These are phyloP conservation scores for Euphorbia celastroides DNA, from an alignment of 441 rosid genomes.

Conservation along the genomic window DNA sequence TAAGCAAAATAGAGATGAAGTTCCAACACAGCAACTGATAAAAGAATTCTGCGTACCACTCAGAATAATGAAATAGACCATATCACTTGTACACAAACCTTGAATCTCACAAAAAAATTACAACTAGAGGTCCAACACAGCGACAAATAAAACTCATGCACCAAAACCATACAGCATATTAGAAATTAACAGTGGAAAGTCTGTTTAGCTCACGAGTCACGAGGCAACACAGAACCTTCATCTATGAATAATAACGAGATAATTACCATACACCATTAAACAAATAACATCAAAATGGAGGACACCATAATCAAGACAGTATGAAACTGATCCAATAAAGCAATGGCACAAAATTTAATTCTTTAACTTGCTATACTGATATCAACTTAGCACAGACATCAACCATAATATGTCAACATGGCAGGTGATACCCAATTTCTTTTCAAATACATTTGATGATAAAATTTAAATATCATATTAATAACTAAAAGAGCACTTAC, in stretches of 20 bases:
- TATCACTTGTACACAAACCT: not conserved
- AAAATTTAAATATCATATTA: not conserved
- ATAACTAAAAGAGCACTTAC: conserved; percentile 45
- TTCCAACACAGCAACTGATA: not conserved
- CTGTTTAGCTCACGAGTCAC: not conserved
- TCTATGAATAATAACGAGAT: conserved; percentile 3
- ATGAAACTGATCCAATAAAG: not conserved
- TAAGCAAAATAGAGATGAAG: not conserved
- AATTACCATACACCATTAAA: conserved; percentile 4
- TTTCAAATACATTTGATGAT: not conserved
- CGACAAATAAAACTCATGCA: conserved; percentile 1
- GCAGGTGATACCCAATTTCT: conserved; percentile 1
- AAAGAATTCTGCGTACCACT: not conserved
- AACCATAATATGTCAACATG: conserved; percentile 2
- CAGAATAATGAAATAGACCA: no score
- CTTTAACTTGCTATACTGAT: not conserved
- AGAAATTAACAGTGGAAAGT: not conserved
- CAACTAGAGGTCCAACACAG: not conserved
- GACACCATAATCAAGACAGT: conserved; percentile 5
- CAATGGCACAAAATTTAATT: not conserved
- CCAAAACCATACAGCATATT: not conserved
- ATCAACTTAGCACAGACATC: conserved; percentile 1
- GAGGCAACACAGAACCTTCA: conserved; percentile 2
- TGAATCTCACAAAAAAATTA: not conserved
- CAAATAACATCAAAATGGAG: not conserved